Base-by-base conservation (phyloP, 257 asterid species). In the Solanum paucissectum region DNA sequence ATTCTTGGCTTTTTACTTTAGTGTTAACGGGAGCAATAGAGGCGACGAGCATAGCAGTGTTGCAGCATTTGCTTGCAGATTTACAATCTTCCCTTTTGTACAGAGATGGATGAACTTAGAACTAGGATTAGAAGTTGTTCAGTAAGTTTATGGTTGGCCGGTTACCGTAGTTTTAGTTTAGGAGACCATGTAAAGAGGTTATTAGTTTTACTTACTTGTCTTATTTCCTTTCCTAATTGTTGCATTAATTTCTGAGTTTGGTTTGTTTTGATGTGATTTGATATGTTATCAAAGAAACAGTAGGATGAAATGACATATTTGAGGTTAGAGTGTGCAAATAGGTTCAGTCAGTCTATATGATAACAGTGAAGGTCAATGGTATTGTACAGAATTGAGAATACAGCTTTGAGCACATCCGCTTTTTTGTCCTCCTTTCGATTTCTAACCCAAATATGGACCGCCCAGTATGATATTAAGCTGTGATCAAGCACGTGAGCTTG, bases 1-100 rank as follows among this genome's bases (percentile, higher is more conserved):
- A 95, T 95, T 93, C 98, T 94, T 95, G 98, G 98, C 98, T 94
- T 91, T 71, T 88, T 92, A 88, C 46, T 87, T 42, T 66, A 32
- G 85, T 82, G 68, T 49, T 82, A 5, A 82, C 11, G 68, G 69
- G 69, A 18, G 85, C 85, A 49, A 74, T 32, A 49, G 69, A 49
- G 32, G 10, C 10, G 2, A 29, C 21, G 44, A 29, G 42, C 69
- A 2, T 29, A 29, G 42, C 68, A 29, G 85, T 81, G 16, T 81
- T 44, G 18, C 42, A 81, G 68, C 68, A 81, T 46, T 33, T 81
- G 68, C 85, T 81, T 81, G 69, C 49, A 73, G 40, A 49, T 23
- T 71, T 71, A 21, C 49, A 46, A 46, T 73, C 74, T 86, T 73
- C 69, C 83, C 73, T 86, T 52, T 1, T 86, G 88, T 71, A 72